Evolutionary conservation across 495 filamentous ascomycete species (phyloP).

Genomic region (Chaetomidium leptoderma): DNA sequence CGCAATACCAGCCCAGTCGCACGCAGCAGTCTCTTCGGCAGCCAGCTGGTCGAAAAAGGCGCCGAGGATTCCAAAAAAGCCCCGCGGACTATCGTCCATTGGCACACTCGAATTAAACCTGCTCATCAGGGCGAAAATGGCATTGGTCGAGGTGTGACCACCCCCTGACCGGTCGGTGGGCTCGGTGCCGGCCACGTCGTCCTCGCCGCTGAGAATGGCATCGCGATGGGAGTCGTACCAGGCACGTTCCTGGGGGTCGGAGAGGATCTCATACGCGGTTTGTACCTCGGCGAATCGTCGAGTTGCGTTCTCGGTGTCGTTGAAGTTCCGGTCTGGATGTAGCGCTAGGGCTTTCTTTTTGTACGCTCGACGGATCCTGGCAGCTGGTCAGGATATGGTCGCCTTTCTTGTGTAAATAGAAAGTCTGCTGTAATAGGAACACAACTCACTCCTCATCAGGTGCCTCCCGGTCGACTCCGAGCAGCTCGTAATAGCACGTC

Average conservation of each 20-base stretch:
- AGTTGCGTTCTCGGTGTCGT: slow-evolving; percentile 77
- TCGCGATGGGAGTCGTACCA: slow-evolving; percentile 97
- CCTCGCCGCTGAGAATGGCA: slow-evolving; percentile 65
- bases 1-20: slow-evolving; percentile 56
- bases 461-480: slow-evolving; percentile 66
- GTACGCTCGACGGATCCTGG: slow-evolving; percentile 90
- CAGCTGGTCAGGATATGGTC: slow-evolving; percentile 8
- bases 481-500: slow-evolving; percentile 87
- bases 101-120: slow-evolving; percentile 72
- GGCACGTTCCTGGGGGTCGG: slow-evolving; percentile 88
- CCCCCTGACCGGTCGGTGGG: slow-evolving; percentile 58
- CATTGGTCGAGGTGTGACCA: slow-evolving; percentile 68
- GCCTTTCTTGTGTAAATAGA: background rate
- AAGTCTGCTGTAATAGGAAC: background rate
- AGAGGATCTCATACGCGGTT: slow-evolving; percentile 89
- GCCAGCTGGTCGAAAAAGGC: slow-evolving; percentile 75
- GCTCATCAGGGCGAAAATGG: slow-evolving; percentile 68
- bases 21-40: slow-evolving; percentile 71
- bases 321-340: slow-evolving; percentile 92
- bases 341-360: slow-evolving; percentile 84
- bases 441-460: slow-evolving; percentile 74
- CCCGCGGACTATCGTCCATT: slow-evolving; percentile 66
- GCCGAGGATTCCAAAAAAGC: slow-evolving; percentile 78
- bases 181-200: slow-evolving; percentile 40
- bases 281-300: slow-evolving; percentile 85